A percentile compares a stretch with the other conserved stretches of the same genome.
These are phyloP conservation scores for Scutellaria barbata DNA, from an alignment of 257 asterid species.

Conservation along the genomic window DNA sequence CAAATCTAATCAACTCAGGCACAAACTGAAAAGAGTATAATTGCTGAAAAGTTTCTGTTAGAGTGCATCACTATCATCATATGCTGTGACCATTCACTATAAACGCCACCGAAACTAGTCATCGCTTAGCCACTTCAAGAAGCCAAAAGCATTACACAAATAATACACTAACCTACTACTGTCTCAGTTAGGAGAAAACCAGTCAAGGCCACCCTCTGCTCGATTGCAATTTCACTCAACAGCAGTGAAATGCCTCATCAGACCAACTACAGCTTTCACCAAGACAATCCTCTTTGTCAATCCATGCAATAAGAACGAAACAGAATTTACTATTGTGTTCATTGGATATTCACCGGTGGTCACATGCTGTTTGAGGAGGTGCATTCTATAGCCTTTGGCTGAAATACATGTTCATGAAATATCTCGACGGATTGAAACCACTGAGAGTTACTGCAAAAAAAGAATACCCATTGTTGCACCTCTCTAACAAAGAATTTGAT, in stretches of 20 bases:
- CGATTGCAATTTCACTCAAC: slow-evolving; percentile 35
- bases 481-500: slow-evolving; percentile 8
- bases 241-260: slow-evolving; percentile 24
- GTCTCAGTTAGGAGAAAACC: slow-evolving; percentile 30
- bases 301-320: slow-evolving; percentile 16
- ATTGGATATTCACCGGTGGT: slow-evolving; percentile 32
- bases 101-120: neutral
- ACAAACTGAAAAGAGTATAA: slow-evolving; percentile 5
- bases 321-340: slow-evolving; percentile 6
- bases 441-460: slow-evolving; percentile 74
- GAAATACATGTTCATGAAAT: slow-evolving; percentile 85
- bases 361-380: slow-evolving; percentile 30
- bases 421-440: slow-evolving; percentile 97
- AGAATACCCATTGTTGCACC: neutral
- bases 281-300: slow-evolving; percentile 30
- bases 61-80: slow-evolving; percentile 10
- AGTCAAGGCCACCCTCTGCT: neutral
- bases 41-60: slow-evolving; percentile 6
- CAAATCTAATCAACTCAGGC: neutral
- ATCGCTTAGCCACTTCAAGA: slow-evolving; percentile 28
- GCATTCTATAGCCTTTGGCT: slow-evolving; percentile 56
- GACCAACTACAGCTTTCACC: slow-evolving; percentile 32
- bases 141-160: slow-evolving; percentile 34
- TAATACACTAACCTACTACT: slow-evolving; percentile 35
- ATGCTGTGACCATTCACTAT: slow-evolving; percentile 35